These are phyloP conservation scores for Theobroma grandiflorum DNA, from an alignment of 441 rosid species.

Conservation along the genomic window DNA sequence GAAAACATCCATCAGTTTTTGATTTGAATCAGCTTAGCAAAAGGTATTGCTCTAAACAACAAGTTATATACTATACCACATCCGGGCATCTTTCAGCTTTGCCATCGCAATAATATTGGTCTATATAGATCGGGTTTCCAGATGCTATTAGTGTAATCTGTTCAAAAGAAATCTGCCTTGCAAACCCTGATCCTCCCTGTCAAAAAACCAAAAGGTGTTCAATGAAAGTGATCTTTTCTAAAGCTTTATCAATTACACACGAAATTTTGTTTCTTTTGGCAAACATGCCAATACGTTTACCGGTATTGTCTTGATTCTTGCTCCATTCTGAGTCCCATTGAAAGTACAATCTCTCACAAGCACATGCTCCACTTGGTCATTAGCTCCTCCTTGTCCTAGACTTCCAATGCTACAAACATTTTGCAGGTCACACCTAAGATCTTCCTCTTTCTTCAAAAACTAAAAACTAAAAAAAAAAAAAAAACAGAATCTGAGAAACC, in stretches of 20 bases:
- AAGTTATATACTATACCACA: background rate
- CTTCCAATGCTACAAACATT: constrained; percentile 45
- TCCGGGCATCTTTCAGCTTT: background rate
- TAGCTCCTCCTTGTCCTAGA: constrained; percentile 25
- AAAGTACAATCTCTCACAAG: constrained; percentile 38
- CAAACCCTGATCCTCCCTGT: constrained; percentile 47
- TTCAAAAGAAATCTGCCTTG: constrained; percentile 36
- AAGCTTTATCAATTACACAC: background rate
- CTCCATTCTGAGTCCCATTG: constrained; percentile 39
- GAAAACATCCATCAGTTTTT: background rate
- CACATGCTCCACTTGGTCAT: constrained; percentile 40
- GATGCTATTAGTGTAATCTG: constrained; percentile 31
- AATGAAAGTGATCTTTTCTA: background rate
- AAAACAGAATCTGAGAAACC: constrained; percentile 20
- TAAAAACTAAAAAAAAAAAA: background rate
- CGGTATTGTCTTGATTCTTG: constrained; percentile 54
- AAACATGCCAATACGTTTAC: constrained; percentile 23
- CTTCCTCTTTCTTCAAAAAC: background rate
- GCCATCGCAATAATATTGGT: constrained; percentile 40
- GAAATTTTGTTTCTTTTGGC: background rate
- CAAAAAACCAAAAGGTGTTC: background rate
- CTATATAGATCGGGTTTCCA: constrained; percentile 41
- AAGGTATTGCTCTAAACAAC: background rate
- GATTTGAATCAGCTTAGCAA: background rate
- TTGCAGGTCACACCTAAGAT: background rate